phyloP scores from a whole-genome alignment of 306 rosid species.

The Potentilla sterilis region DNA sequence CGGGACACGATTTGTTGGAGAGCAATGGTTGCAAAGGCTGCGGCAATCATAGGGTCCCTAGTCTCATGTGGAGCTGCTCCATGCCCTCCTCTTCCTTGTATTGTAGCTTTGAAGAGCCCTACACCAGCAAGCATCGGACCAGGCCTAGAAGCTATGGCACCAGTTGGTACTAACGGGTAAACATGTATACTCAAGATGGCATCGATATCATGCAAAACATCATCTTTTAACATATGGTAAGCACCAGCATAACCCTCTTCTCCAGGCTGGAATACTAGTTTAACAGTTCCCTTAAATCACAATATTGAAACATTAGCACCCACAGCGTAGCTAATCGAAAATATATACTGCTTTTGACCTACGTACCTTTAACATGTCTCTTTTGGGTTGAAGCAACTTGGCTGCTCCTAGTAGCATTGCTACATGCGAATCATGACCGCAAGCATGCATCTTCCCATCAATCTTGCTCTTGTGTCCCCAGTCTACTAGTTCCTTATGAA shows the following conservation, averaged over 20 bases:
- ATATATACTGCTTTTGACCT: background rate
- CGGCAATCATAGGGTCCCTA: slow-evolving; percentile 38
- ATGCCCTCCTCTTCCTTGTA: slow-evolving; percentile 44
- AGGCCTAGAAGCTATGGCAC: slow-evolving; percentile 38
- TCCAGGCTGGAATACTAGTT: slow-evolving; percentile 48
- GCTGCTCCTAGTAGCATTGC: slow-evolving; percentile 62
- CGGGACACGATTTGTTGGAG: slow-evolving; percentile 49
- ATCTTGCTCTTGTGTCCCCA: slow-evolving; percentile 52
- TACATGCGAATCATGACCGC: slow-evolving; percentile 57
- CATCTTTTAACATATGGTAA: slow-evolving; percentile 43
- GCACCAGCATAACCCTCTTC: slow-evolving; percentile 52
- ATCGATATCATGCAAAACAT: slow-evolving; percentile 27
- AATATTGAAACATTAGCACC: slow-evolving; percentile 2
- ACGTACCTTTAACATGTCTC: slow-evolving; percentile 22
- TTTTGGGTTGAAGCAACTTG: slow-evolving; percentile 39
- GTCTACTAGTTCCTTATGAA: slow-evolving; percentile 41
- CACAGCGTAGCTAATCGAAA: too few relatives aligned
- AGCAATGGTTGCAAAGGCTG: slow-evolving; percentile 35
- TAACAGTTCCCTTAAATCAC: slow-evolving; percentile 38
- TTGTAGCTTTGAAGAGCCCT: slow-evolving; percentile 39
- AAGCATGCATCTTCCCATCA: slow-evolving; percentile 52
- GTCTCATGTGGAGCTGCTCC: slow-evolving; percentile 39
- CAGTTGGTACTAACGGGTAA: slow-evolving; percentile 32
- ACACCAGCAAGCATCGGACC: slow-evolving; percentile 42
- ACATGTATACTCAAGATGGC: slow-evolving; percentile 43